Base-by-base conservation (phyloP, 2,329 filamentous ascomycete genomes). In the Trichoderma sp. region DNA sequence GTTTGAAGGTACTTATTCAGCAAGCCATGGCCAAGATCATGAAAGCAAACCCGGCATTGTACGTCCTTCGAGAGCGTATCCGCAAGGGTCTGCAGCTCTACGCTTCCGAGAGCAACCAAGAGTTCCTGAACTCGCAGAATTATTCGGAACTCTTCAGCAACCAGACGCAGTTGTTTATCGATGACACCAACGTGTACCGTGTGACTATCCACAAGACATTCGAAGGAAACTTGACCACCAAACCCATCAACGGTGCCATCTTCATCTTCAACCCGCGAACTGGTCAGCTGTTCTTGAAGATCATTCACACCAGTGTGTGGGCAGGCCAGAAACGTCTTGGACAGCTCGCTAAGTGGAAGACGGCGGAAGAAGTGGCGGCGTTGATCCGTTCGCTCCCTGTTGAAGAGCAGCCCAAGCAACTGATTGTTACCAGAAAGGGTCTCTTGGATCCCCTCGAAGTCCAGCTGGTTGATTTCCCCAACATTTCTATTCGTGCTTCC, bases 201-300 rank as follows among this genome's bases (percentile, higher is more conserved):
- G 96, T 99, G 73, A 99, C 96, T 0, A 99, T 99, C 74, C 96
- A 99, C 87, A 99, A 99, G 89, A 99, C 96, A 0, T 99, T 99
- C 74, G 96, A 99, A 82, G 96, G 96, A 77, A 99, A 99, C 80
- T 86, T 99, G 89, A 99, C 96, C 0, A 99, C 96, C 2, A 99
- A 99, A 83, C 96, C 96, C 4, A 99, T 99, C 87, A 99, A 99
- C 81, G 96, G 96, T 80, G 96, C 97, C 60, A 98, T 99, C 81
- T 99, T 99, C 86, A 99, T 99, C 80, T 98, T 99, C 89, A 99
- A 99, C 81, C 96, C 97, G n/a, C 90, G 95, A 72, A 99, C 96
- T 67, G 96, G 96, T 65, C 96, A 99, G 79, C 84, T 99, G 51
- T 99, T 99, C 90, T 84, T 99, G 80, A 99, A 99, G 88, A 98